These are phyloP conservation scores for Pontederia crassipes DNA, from an alignment of 176 grass and related monocot genomes.

Conservation along the genomic window DNA sequence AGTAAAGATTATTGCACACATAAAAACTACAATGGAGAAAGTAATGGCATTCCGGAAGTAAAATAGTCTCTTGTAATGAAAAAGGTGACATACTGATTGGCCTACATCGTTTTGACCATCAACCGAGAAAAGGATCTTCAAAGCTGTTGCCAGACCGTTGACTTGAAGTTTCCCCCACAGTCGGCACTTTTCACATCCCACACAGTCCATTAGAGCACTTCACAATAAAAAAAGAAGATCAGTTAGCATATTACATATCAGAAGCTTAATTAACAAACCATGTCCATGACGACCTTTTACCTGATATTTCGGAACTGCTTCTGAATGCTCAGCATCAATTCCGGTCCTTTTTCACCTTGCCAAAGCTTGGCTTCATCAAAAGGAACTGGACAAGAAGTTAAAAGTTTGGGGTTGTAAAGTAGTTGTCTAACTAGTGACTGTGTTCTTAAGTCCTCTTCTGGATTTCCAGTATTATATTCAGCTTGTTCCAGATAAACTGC, in stretches of 20 bases:
- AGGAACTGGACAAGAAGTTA: constrained; percentile 60
- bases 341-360: constrained; percentile 88
- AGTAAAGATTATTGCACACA: no score
- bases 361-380: constrained; percentile 91
- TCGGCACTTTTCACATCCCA: constrained; percentile 94
- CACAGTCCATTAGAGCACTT: constrained; percentile 90
- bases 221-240: background rate
- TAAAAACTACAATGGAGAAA: no score
- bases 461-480: constrained; percentile 83
- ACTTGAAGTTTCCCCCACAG: constrained; percentile 98
- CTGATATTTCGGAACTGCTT: constrained; percentile 98
- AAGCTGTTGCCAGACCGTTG: constrained; percentile 88
- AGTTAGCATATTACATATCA: background rate
- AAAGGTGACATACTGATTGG: constrained; percentile 41
- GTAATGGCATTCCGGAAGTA: no score
- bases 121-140: constrained; percentile 88
- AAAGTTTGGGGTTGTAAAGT: constrained; percentile 61
- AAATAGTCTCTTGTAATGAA: background rate
- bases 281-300: constrained; percentile 16
- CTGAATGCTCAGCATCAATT: constrained; percentile 60
- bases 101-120: constrained; percentile 36
- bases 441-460: constrained; percentile 70
- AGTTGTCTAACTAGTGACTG: constrained; percentile 69
- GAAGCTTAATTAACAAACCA: background rate
- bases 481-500: constrained; percentile 89